These are phyloP conservation scores for Hamamelis virginiana DNA, from an alignment of 164 flowering plant genomes.

Conservation along the genomic window DNA sequence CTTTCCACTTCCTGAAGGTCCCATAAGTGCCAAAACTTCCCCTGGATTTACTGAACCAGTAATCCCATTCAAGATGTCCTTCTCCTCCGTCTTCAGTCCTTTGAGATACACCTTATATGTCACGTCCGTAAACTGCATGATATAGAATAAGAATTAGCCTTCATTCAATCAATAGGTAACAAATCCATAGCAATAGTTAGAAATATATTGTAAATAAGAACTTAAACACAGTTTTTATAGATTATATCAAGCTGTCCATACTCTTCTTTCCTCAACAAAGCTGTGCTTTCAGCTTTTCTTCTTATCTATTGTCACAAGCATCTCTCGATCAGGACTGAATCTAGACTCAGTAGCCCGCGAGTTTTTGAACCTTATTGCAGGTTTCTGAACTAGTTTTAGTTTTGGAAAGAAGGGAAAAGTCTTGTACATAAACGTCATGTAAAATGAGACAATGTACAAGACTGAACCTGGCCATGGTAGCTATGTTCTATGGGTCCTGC, in stretches of 20 bases:
- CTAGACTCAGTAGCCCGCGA: not conserved
- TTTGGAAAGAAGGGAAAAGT: conserved; percentile 33
- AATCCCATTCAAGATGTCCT: conserved; percentile 74
- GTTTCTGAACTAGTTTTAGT: not conserved
- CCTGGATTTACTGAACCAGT: conserved; percentile 84
- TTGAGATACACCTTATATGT: conserved; percentile 70
- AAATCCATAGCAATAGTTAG: not conserved
- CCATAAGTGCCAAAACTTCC: conserved; percentile 90
- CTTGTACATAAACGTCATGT: conserved; percentile 50
- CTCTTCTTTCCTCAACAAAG: conserved; percentile 1
- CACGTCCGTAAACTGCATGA: conserved; percentile 87
- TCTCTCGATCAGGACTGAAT: not conserved
- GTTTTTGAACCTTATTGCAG: not conserved
- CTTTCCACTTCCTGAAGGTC: conserved; percentile 97
- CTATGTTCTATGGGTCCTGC: conserved; percentile 32
- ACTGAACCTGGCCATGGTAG: conserved; percentile 54
- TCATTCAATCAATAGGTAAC: not conserved
- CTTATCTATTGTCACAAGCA: not conserved
- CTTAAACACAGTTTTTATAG: too few relatives aligned
- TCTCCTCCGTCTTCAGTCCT: conserved; percentile 61
- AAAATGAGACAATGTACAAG: conserved; percentile 52
- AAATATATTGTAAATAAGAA: too few relatives aligned
- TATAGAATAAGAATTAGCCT: not conserved
- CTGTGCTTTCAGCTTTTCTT: not conserved
- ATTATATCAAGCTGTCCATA: conserved; percentile 3